Evolutionary conservation across 768 basidiomycete species (phyloP), one percentile per base, ranked within the genome.

Genomic region (Mycena belliarum): DNA sequence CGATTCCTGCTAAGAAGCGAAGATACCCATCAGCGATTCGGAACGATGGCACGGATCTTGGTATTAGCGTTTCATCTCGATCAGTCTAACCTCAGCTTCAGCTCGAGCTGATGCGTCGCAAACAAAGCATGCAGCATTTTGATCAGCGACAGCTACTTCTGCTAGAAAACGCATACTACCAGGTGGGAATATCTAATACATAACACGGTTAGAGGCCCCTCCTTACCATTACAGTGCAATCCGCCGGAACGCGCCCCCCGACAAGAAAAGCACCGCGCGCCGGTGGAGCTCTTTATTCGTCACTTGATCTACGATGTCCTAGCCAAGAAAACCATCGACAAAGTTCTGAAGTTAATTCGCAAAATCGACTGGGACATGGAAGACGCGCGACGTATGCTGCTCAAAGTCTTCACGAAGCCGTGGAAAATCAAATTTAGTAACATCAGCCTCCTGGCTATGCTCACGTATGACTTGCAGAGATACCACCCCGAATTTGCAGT

Each of bases 101-200:
- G 93, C 78, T 99, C 33, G 97, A 98, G 66, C 76, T 97, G 26
- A 93, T 98, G 92, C 83, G 89, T 57, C 85, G 96, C 42, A 98
- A 98, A 75, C 95, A 97, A 79, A 88, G 81, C 52, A 82, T 94
- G 77, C 88, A 93, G 63, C 94, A 98, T 68, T 84, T 99, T 32
- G 97, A 98, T 71, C 89, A 93, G 68, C 80, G 95, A 18, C 93
- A 98, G 67, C 76, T 87, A 7, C 80, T 98, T 16, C 75, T 98
- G 60, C 82, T 99, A 28, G 97, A 98, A 72, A 99, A 99, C 70
- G 97, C 97, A 0, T 99, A 97, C 71, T 98, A 98, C 71, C 95
- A 95, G 82, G 94, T 93, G 45, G 46, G 72, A 11, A 10, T 21
- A 20, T 15, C 8, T 6, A 26, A 51, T 6, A 25, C 12, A 6